These are phyloP conservation scores for Cryptomeria japonica DNA, from an alignment of 75 land plant species.

Conservation along the genomic window DNA sequence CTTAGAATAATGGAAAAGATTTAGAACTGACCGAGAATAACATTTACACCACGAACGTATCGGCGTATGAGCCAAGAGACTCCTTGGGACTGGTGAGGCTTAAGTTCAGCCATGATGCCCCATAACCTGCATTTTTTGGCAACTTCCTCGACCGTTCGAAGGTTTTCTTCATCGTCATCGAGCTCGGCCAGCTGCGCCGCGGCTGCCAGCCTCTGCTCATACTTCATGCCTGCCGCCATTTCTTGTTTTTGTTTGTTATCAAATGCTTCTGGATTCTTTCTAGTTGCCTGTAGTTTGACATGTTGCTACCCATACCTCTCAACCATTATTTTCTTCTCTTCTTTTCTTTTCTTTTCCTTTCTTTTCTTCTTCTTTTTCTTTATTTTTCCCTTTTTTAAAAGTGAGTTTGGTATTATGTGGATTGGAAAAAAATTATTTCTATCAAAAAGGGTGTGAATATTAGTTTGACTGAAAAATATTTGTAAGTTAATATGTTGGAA, in stretches of 20 bases:
- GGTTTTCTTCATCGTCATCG: conserved; percentile 11
- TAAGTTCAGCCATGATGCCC: conserved; percentile 65
- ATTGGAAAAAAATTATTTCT: no score
- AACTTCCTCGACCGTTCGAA: conserved; percentile 9
- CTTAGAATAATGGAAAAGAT: background rate
- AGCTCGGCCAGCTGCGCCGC: conserved; percentile 52
- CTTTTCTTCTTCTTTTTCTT: no score
- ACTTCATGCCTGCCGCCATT: conserved; percentile 30
- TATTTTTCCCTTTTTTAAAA: no score
- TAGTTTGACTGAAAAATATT: no score
- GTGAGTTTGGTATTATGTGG: no score
- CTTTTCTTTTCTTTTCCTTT: no score
- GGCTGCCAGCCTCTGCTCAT: conserved; percentile 41
- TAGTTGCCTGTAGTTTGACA: no score
- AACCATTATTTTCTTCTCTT: no score
- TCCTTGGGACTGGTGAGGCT: conserved; percentile 84
- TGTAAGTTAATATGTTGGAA: no score
- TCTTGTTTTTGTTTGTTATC: background rate
- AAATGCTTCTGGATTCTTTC: no score
- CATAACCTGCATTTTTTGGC: conserved; percentile 19
- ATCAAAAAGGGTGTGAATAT: no score
- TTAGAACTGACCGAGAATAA: conserved; percentile 57
- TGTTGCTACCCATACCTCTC: no score
- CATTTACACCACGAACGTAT: conserved; percentile 78
- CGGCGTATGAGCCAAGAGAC: conserved; percentile 78